These are phyloP conservation scores for Candida nemodendra DNA, from an alignment of 805 yeast species.

Conservation along the genomic window DNA sequence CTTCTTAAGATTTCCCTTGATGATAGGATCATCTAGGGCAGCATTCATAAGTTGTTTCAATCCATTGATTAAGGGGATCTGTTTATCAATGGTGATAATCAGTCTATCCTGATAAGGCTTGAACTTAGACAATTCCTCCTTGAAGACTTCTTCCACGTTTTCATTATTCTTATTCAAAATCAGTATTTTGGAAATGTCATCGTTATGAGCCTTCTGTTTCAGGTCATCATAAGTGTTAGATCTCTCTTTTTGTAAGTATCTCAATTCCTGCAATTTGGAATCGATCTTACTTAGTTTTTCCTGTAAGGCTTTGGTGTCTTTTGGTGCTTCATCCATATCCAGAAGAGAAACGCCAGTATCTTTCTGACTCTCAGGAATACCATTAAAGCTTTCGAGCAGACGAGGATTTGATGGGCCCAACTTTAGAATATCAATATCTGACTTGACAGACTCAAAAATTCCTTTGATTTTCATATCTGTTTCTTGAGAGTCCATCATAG, in stretches of 20 bases:
- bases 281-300: slow-evolving; percentile 50
- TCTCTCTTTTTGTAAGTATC: slow-evolving; percentile 63
- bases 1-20: slow-evolving; percentile 43
- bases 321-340: slow-evolving; percentile 59
- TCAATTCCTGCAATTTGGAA: slow-evolving; percentile 57
- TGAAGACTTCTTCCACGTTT: slow-evolving; percentile 50
- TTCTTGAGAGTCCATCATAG: slow-evolving; percentile 58
- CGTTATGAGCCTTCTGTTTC: slow-evolving; percentile 68
- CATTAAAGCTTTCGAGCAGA: slow-evolving; percentile 34
- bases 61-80: slow-evolving; percentile 45
- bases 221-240: slow-evolving; percentile 58
- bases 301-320: slow-evolving; percentile 29
- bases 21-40: slow-evolving; percentile 45
- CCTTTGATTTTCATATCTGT: slow-evolving; percentile 56
- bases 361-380: slow-evolving; percentile 3
- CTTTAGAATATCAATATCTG: slow-evolving; percentile 44
- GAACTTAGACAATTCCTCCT: slow-evolving; percentile 74
- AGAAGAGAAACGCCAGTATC: slow-evolving; percentile 41
- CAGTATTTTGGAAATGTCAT: slow-evolving; percentile 78
- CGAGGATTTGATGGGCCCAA: slow-evolving; percentile 43
- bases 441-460: slow-evolving; percentile 41
- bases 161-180: slow-evolving; percentile 54
- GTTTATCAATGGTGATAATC: slow-evolving; percentile 66
- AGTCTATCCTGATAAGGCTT: slow-evolving; percentile 64
- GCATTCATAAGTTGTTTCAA: slow-evolving; percentile 45